Evolutionary conservation across 2,329 filamentous ascomycete species (phyloP).

Genomic region (Ceratocystis alfenasii): DNA sequence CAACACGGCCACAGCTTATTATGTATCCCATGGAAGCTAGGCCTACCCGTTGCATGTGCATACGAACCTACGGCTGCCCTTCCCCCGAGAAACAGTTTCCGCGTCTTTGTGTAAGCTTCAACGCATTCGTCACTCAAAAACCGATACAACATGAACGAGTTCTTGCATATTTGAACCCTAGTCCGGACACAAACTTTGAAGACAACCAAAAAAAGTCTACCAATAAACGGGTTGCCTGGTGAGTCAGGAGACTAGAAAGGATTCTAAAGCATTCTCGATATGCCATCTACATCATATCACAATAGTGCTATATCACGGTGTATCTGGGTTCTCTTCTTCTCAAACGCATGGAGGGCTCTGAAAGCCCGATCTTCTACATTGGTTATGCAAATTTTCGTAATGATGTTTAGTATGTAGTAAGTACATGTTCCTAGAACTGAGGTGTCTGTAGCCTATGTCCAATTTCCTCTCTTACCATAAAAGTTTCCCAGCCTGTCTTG

Average conservation of each 20-base stretch:
- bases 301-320: not conserved
- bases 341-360: not conserved
- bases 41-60: conserved; percentile 25
- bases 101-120: conserved; percentile 34
- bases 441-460: not conserved
- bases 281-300: not conserved
- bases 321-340: not conserved
- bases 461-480: not conserved
- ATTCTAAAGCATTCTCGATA: not conserved
- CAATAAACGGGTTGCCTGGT: not conserved
- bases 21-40: conserved; percentile 26
- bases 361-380: not conserved
- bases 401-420: not conserved
- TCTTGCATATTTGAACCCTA: conserved; percentile 30
- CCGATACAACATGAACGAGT: conserved; percentile 28
- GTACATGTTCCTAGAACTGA: conserved; percentile 1
- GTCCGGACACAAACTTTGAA: not conserved
- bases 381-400: not conserved
- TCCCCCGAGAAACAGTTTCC: conserved; percentile 29
- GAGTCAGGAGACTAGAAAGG: not conserved
- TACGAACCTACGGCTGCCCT: conserved; percentile 30
- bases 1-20: not conserved
- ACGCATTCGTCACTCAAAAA: conserved; percentile 30
- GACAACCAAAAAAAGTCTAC: not conserved
- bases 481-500: not conserved